phyloP scores from a whole-genome alignment of 73 alveolate genomes.

The Tetrahymena elliotti region DNA sequence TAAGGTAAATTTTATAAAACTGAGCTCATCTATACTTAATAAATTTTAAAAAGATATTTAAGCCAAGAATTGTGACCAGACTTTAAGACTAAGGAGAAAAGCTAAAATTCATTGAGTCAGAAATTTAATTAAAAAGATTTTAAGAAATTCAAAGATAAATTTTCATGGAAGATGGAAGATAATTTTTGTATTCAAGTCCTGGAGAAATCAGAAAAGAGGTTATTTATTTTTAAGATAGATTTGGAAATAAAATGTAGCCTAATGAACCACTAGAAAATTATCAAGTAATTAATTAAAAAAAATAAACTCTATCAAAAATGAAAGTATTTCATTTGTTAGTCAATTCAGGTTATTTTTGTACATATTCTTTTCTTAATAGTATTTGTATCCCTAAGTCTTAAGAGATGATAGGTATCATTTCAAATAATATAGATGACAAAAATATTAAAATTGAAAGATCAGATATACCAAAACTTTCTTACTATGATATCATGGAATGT shows the following conservation, averaged over 20 bases:
- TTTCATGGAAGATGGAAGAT: neutral
- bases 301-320: neutral
- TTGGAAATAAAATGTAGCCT: neutral
- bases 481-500: conserved; percentile 3
- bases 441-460: conserved; percentile 7
- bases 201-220: neutral
- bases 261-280: neutral
- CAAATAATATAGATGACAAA: neutral
- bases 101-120: neutral
- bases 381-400: neutral
- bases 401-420: conserved; percentile 6
- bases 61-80: neutral
- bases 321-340: no score
- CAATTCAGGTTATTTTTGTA: neutral
- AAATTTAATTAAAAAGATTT: neutral
- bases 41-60: neutral
- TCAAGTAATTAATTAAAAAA: neutral
- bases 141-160: neutral
- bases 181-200: neutral
- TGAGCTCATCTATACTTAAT: no score
- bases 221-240: neutral
- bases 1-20: neutral
- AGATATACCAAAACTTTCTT: neutral
- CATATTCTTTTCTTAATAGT: neutral
- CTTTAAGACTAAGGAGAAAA: neutral